Evolutionary conservation across 768 basidiomycete species (phyloP).

Genomic region (Thelephora aurantiotincta): DNA sequence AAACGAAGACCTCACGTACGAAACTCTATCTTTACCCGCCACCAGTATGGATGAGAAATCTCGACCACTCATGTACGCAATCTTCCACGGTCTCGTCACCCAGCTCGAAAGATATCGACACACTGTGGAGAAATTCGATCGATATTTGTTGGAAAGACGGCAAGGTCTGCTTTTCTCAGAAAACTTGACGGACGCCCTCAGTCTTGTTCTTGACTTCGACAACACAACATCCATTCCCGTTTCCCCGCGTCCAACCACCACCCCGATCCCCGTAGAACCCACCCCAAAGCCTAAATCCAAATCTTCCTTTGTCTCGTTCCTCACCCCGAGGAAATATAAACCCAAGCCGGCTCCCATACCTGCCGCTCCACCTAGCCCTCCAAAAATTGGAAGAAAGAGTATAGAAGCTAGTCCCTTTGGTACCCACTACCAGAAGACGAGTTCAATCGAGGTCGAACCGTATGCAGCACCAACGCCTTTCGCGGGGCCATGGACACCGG

Average conservation of each 20-base stretch:
- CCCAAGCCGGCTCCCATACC: conserved; percentile 18
- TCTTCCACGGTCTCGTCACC: conserved; percentile 66
- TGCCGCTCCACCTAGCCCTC: conserved; percentile 13
- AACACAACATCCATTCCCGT: conserved; percentile 9
- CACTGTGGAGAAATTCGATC: conserved; percentile 68
- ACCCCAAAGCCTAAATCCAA: conserved; percentile 40
- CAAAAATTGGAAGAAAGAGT: conserved; percentile 25
- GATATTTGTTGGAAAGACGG: conserved; percentile 70
- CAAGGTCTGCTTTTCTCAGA: conserved; percentile 86
- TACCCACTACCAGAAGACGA: conserved; percentile 71
- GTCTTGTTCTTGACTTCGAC: conserved; percentile 49
- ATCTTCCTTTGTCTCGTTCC: conserved; percentile 58
- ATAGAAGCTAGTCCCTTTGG: conserved; percentile 67
- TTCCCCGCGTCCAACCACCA: conserved; percentile 15
- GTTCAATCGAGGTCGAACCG: conserved; percentile 55
- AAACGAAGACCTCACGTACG: conserved; percentile 47
- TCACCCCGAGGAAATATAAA: conserved; percentile 64
- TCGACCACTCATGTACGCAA: conserved; percentile 67
- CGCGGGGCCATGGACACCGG: conserved; percentile 51
- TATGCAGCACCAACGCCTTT: conserved; percentile 46
- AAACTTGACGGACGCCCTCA: conserved; percentile 82
- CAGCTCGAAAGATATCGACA: conserved; percentile 75
- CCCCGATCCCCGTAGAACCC: conserved; percentile 18
- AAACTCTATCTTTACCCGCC: conserved; percentile 46
- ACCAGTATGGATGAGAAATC: conserved; percentile 56